Evolutionary conservation across 257 asterid genomes (phyloP).

Genomic region (Prunella vulgaris): DNA sequence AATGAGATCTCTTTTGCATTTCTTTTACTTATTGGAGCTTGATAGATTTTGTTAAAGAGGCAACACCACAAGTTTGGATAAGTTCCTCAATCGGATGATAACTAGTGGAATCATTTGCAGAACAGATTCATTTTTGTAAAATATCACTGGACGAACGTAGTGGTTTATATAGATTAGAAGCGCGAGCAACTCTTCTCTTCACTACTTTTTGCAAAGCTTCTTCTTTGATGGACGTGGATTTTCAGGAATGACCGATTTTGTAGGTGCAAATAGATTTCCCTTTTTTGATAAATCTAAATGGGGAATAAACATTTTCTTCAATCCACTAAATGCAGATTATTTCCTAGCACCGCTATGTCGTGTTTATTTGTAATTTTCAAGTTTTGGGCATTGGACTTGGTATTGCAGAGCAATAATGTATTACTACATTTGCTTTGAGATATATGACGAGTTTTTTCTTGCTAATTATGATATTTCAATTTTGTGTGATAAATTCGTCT

Average conservation of each 20-base stretch:
- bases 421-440: not conserved
- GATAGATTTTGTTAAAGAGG: not conserved
- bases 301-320: conserved; percentile 2
- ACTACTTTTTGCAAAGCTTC: not conserved
- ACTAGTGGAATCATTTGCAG: not conserved
- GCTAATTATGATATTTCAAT: not conserved
- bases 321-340: not conserved
- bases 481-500: not conserved
- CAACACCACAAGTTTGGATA: not conserved
- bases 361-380: conserved; percentile 8
- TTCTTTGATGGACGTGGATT: conserved; percentile 1
- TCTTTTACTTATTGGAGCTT: conserved; percentile 7
- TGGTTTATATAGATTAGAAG: conserved; percentile 9
- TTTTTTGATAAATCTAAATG: not conserved
- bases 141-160: not conserved
- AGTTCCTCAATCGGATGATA: not conserved
- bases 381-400: not conserved
- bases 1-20: conserved; percentile 9
- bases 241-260: conserved; percentile 9
- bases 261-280: not conserved
- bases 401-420: not conserved
- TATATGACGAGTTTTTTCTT: not conserved
- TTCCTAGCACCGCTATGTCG: not conserved
- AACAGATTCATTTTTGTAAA: not conserved
- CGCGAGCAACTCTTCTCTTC: conserved; percentile 10